Conservation (phyloP, 345 rosid genomes). For the Gossypium thurberi region DNA sequence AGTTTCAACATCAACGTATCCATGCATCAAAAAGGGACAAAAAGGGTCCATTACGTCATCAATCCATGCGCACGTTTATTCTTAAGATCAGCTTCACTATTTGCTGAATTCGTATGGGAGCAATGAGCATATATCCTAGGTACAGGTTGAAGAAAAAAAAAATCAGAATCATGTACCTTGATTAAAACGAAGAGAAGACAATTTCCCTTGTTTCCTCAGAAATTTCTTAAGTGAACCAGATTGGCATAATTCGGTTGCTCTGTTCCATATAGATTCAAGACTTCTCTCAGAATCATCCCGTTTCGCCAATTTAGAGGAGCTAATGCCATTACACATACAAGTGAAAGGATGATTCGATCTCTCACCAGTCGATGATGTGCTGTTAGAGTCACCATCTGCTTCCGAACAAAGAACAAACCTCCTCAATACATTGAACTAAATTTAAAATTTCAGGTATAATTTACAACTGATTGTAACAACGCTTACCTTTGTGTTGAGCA, state of each 20-base stretch:
- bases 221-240: slow-evolving; percentile 70
- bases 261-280: slow-evolving; percentile 66
- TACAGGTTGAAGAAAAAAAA: not conserved
- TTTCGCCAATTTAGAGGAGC: slow-evolving; percentile 25
- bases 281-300: slow-evolving; percentile 41
- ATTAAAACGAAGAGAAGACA: slow-evolving; percentile 58
- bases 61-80: too few species aligned
- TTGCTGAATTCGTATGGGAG: not conserved
- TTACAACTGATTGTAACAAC: not conserved
- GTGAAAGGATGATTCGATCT: slow-evolving; percentile 32
- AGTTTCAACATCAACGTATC: not conserved
- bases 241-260: slow-evolving; percentile 52
- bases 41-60: not conserved
- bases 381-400: slow-evolving; percentile 43
- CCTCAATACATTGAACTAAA: slow-evolving; percentile 5
- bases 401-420: slow-evolving; percentile 13
- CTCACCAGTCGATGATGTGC: slow-evolving; percentile 47
- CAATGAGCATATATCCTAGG: not conserved
- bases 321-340: slow-evolving; percentile 38
- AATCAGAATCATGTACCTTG: slow-evolving; percentile 41
- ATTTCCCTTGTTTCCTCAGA: slow-evolving; percentile 64
- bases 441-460: not conserved
- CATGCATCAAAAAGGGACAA: not conserved
- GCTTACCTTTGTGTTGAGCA: slow-evolving; percentile 47
- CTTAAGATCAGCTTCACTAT: not conserved